Conservation (phyloP, 768 basidiomycete genomes). For the Podaxis sp. region DNA sequence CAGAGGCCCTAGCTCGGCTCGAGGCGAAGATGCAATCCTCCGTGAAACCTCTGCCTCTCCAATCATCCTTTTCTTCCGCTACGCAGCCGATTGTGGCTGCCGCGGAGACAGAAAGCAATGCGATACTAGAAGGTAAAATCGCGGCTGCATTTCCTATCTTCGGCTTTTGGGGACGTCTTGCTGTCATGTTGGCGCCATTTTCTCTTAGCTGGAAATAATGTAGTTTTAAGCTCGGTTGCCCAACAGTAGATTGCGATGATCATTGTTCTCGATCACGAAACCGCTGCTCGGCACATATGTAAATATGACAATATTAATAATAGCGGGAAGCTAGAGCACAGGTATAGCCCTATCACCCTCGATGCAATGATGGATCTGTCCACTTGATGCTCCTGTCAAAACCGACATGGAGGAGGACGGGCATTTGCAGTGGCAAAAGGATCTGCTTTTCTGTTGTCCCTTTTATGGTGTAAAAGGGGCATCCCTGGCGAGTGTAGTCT, state of each 20-base stretch:
- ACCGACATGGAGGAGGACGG: too few relatives aligned
- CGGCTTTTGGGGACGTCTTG: constrained; percentile 32
- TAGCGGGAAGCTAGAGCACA: too few relatives aligned
- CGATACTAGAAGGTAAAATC: constrained; percentile 31
- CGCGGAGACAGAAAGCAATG: constrained; percentile 28
- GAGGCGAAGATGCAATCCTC: constrained; percentile 3
- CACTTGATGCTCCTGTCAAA: too few relatives aligned
- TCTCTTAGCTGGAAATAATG: constrained; percentile 31
- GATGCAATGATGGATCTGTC: too few relatives aligned
- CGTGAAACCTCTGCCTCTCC: neutral
- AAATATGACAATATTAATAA: too few relatives aligned
- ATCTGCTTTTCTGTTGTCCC: too few relatives aligned
- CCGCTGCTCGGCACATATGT: too few relatives aligned
- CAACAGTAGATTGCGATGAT: neutral
- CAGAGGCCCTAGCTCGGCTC: constrained; percentile 3
- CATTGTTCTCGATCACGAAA: too few relatives aligned
- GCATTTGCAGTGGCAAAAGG: too few relatives aligned
- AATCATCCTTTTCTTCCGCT: constrained; percentile 12
- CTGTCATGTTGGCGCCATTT: constrained; percentile 33
- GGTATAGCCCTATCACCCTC: too few relatives aligned
- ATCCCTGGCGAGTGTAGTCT: too few relatives aligned
- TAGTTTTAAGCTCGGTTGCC: neutral
- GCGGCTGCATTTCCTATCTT: constrained; percentile 32
- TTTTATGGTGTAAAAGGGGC: too few relatives aligned
- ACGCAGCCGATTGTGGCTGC: constrained; percentile 20